Evolutionary conservation across 176 grass and related monocot genomes (phyloP), one percentile per base, ranked within the genome.

Genomic region (Tillandsia fasciculata): DNA sequence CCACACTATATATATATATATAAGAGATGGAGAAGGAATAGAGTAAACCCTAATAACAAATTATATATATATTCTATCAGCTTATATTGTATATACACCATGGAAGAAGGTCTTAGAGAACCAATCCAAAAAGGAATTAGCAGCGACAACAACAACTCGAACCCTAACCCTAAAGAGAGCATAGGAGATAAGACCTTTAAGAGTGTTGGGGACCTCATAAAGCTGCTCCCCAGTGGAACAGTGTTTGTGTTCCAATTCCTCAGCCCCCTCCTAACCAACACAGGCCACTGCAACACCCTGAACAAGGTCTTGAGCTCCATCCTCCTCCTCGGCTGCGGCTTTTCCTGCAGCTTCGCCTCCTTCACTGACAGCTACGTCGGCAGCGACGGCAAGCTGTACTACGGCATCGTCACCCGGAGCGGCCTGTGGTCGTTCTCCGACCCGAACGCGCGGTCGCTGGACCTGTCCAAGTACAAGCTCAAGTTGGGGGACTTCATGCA

Each of bases 341-440:
- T 48, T 12, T 92, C 73, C 29, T 92, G 89, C 67, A 68, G 79
- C 63, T 86, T 92, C 82, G 77, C 89, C 33, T 70, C 67, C 69
- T 92, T 92, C 85, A 92, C 89, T 18, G 89, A 92, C 76, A 92
- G 89, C 81, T 88, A 88, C 78, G 66, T 86, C 33, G 89, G 86
- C 64, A 28, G 77, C 64, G 78, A 88, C 59, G 86, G 81, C n/a
- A 72, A 80, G 76, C 82, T 88, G 11, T 92, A 92, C 85, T 92
- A 85, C 68, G 89, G 89, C 63, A 74, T 92, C 11, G 85, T 82
- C 2, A 92, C 89, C 10, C 67, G 3, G 24, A 68, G 57, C 0
- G 85, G 89, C 1, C 26, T 92, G 52, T 83, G 50, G 70, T 76
- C 86, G n/a, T 92, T 92, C 77, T 23, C 24, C 27, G 85, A 87